Base-by-base conservation (phyloP, 2,329 filamentous ascomycete genomes). In the Thelonectria rubi region DNA sequence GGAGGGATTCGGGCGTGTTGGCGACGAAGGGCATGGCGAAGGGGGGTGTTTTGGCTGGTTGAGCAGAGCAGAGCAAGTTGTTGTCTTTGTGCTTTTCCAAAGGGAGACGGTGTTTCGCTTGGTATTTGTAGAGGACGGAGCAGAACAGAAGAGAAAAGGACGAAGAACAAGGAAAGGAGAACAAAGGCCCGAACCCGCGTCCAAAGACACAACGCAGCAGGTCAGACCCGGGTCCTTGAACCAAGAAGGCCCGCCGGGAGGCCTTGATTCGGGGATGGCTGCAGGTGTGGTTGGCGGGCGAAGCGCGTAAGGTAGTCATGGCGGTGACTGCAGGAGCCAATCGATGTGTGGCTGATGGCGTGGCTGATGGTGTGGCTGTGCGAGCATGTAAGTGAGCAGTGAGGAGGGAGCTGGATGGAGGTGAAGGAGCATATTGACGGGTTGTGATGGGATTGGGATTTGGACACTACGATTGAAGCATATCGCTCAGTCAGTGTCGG, bases 1-100 rank as follows among this genome's bases (percentile, higher is more conserved):
- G 81, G 26, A 90, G 80, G 18, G 91, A 90, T 80, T 97, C 94
- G 66, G 94, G 94, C 0, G 93, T 97, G 73, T 79, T 80, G 65
- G 77, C 71, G 60, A 80, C 74, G 64, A 79, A 80, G 59, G 78
- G 77, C 78, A 80, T 80, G 37, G 55, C 63, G 18, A 3, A 47
- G n/a, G n/a, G n/a, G 15, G 39, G 14, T 17, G 14, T 15, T 32
- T n/a, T 7, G 7, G 34, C 10, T 54, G 42, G 42, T 40, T 18
- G 21, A 15, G 3, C n/a, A 24, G 32, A 47, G 18, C 1, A 5
- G 43, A 43, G 40, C 15, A 20, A 15, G 14, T 20, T 43, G 12
- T 40, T 40, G 18, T 43, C 14, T 43, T 20, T 20, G 26, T 30
- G 26, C 4, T 37, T 37, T 34, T 34, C 32, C 5, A n/a, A n/a